Evolutionary conservation across 805 yeast genomes (phyloP), one percentile per base, ranked within the genome.

Genomic region (Candida ulmi): DNA sequence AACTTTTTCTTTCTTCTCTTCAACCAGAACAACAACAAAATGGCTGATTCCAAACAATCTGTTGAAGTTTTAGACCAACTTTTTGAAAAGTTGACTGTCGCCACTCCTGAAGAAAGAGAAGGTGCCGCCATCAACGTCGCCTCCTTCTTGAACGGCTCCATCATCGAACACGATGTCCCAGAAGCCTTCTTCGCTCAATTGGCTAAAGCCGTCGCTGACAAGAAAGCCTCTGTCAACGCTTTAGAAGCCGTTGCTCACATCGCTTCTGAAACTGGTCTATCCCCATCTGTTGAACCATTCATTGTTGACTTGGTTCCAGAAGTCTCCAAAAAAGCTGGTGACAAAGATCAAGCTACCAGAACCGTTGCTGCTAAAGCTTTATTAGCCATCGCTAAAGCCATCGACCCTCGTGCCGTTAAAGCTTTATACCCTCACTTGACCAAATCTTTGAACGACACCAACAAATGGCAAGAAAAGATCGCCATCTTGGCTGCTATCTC

Each of bases 391-490:
- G 78, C 95, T 51, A 66, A 71, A 54, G 80, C 95, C 58, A 69
- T 88, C 69, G 88, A 95, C 66, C 99, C 99, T 63, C 78, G 81
- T 52, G 83, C 98, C 52, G 80, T 93, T 72, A 93, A 93, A 82
- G 79, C 83, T 54, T 62, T 90, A 60, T 78, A 93, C 64, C 96
- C 97, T 55, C 77, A 74, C 63, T 70, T 93, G 61, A 74, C 87
- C 56, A 65, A 67, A 47, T 70, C 83, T 68, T 76, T 93, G 60
- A 62, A 74, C 41, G 56, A 69, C 62, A 78, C 93, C 59, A 78
- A 83, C 76, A 93, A 93, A 76, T 93, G 99, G 99, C 90, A 90
- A 61, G 98, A 91, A 78, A 93, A 93, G 83, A 83, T 83, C 61
- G 85, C 96, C 56, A 74, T 90, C 59, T 77, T 93, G 67, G 78